Percentiles rank a stretch among this genome's conserved stretches.
phyloP scores from a whole-genome alignment of 1,284 basidiomycete species.

The Moesziomyces sp. region DNA sequence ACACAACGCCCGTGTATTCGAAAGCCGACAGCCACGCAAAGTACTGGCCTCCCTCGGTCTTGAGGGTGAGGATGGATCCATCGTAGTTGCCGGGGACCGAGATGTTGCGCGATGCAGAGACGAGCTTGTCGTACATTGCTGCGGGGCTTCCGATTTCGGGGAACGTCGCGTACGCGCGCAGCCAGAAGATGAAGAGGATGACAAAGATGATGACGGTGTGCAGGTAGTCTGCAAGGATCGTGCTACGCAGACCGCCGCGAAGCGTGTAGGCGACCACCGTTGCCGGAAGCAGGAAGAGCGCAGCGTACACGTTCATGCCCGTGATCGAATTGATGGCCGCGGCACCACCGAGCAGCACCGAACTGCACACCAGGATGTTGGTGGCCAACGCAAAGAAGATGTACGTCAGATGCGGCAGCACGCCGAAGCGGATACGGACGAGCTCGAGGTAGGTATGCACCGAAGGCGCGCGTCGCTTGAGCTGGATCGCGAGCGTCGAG shows the following conservation, averaged over 20 bases:
- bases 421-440: conserved; percentile 52
- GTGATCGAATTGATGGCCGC: conserved; percentile 60
- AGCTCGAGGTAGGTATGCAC: conserved; percentile 61
- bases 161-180: conserved; percentile 54
- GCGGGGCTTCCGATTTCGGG: conserved; percentile 50
- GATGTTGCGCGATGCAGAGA: conserved; percentile 25
- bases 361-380: conserved; percentile 60
- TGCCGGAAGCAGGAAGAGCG: conserved; percentile 51
- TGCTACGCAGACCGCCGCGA: conserved; percentile 51
- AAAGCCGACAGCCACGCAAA: conserved; percentile 51
- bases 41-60: conserved; percentile 55
- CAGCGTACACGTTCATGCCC: conserved; percentile 55
- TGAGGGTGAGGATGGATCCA: conserved; percentile 47
- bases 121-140: conserved; percentile 52
- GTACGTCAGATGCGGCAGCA: conserved; percentile 53
- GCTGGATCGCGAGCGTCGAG: conserved; percentile 57
- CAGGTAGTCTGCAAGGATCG: conserved; percentile 58
- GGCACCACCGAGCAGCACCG: conserved; percentile 52
- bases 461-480: conserved; percentile 56
- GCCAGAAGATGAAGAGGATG: conserved; percentile 56
- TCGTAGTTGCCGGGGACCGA: conserved; percentile 48
- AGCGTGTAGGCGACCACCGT: conserved; percentile 60
- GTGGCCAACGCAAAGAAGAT: conserved; percentile 61
- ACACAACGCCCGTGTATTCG: conserved; percentile 58
- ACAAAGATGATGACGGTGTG: conserved; percentile 63